phyloP scores from a whole-genome alignment of 2,329 filamentous ascomycete genomes.

The Cladosporium sp. region DNA sequence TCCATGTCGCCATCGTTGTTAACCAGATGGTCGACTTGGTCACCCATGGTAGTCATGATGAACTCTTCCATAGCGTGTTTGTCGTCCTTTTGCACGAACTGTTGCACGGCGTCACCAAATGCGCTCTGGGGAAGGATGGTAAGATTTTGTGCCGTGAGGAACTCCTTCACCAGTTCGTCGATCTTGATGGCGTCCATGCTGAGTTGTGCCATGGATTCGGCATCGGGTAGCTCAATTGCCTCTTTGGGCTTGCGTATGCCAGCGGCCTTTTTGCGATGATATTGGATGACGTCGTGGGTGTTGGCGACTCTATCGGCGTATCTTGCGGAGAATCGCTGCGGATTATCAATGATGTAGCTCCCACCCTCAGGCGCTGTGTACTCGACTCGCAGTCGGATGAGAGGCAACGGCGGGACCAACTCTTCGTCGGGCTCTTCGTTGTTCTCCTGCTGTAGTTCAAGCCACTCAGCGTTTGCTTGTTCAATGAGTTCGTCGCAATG shows the following conservation, averaged over 20 bases:
- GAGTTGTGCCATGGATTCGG: slow-evolving; percentile 62
- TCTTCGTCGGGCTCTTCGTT: slow-evolving; percentile 57
- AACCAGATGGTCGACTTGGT: slow-evolving; percentile 48
- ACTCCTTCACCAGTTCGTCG: slow-evolving; percentile 84
- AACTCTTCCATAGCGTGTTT: slow-evolving; percentile 75
- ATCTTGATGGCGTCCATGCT: slow-evolving; percentile 75
- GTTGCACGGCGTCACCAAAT: slow-evolving; percentile 88
- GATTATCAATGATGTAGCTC: slow-evolving; percentile 88
- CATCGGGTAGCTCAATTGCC: slow-evolving; percentile 63
- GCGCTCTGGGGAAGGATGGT: slow-evolving; percentile 91
- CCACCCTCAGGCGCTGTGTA: slow-evolving; percentile 83
- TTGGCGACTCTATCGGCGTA: slow-evolving; percentile 93
- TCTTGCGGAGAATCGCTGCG: slow-evolving; percentile 90
- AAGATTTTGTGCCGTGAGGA: slow-evolving; percentile 80
- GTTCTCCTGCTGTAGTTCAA: slow-evolving; percentile 67
- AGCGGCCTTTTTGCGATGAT: slow-evolving; percentile 81
- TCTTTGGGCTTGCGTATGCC: slow-evolving; percentile 52
- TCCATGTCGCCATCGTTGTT: slow-evolving; percentile 62
- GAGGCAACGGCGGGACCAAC: slow-evolving; percentile 69
- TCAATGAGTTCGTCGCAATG: slow-evolving; percentile 86
- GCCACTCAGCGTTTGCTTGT: slow-evolving; percentile 80
- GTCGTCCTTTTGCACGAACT: slow-evolving; percentile 94
- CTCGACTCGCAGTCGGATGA: slow-evolving; percentile 89
- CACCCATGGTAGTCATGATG: slow-evolving; percentile 46
- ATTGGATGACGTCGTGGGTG: slow-evolving; percentile 88